These are phyloP conservation scores for Melanogaster broomeanus DNA, from an alignment of 768 basidiomycete species.

Conservation along the genomic window DNA sequence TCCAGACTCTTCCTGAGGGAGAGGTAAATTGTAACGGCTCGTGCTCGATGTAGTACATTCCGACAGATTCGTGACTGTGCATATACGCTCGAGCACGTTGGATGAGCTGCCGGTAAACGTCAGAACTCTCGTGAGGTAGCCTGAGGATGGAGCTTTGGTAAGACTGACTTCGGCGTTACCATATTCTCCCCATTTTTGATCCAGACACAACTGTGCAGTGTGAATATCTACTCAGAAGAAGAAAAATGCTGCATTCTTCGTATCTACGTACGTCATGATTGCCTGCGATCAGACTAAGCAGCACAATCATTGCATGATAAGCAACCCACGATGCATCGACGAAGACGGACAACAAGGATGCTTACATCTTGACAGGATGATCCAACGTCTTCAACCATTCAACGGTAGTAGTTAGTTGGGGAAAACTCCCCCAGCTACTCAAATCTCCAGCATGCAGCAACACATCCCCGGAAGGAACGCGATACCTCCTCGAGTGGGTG, in stretches of 20 bases:
- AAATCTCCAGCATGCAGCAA: constrained; percentile 68
- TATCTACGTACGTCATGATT: constrained; percentile 57
- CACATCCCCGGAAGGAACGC: constrained; percentile 63
- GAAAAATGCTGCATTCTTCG: background rate
- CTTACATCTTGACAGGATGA: constrained; percentile 63
- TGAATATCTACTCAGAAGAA: background rate
- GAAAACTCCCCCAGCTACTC: constrained; percentile 47
- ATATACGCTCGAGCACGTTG: constrained; percentile 23
- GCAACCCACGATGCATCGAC: background rate
- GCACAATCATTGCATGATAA: constrained; percentile 4
- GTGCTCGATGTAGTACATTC: constrained; percentile 60
- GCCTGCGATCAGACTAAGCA: constrained; percentile 61
- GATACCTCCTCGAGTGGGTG: constrained; percentile 38
- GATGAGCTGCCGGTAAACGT: constrained; percentile 17
- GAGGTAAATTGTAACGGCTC: constrained; percentile 34
- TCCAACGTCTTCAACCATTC: constrained; percentile 59
- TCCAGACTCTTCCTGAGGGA: constrained; percentile 53
- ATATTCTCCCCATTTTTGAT: constrained; percentile 13
- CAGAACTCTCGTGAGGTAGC: background rate
- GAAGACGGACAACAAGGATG: background rate
- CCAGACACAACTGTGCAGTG: constrained; percentile 26
- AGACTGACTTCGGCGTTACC: constrained; percentile 9
- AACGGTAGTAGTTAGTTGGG: constrained; percentile 50
- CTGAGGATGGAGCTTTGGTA: background rate
- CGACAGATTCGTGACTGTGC: constrained; percentile 38